These are phyloP conservation scores for Ampelocalamus luodianensis DNA, from an alignment of 176 grass and related monocot genomes.

Conservation along the genomic window DNA sequence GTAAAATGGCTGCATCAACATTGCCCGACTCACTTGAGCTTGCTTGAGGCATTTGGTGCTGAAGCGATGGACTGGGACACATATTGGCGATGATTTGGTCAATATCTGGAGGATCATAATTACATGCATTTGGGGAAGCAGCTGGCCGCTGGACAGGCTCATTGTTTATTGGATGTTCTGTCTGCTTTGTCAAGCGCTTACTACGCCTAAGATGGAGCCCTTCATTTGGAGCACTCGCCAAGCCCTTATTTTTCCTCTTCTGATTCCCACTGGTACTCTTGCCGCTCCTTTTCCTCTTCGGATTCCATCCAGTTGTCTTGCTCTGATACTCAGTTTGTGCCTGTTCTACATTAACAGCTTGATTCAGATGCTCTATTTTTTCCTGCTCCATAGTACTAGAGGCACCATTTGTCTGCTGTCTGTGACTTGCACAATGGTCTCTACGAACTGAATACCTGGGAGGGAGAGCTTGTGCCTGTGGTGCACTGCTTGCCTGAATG, in stretches of 20 bases:
- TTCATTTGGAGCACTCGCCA: conserved; percentile 31
- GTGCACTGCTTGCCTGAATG: conserved; percentile 6
- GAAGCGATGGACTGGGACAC: conserved; percentile 31
- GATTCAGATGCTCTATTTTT: neutral
- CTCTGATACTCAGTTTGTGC: conserved; percentile 33
- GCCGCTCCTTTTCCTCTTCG: conserved; percentile 32
- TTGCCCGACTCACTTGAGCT: conserved; percentile 21
- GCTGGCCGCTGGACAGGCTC: conserved; percentile 38
- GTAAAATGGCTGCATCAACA: conserved; percentile 6
- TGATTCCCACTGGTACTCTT: conserved; percentile 9
- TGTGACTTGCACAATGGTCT: conserved; percentile 2
- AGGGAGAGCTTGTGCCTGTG: conserved; percentile 4
- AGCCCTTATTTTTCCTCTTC: conserved; percentile 28
- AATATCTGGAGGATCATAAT: conserved; percentile 41
- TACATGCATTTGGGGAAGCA: conserved; percentile 20
- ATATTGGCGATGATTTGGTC: conserved; percentile 40
- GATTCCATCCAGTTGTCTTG: conserved; percentile 35
- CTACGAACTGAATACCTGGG: neutral
- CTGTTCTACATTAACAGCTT: neutral
- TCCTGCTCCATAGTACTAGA: conserved; percentile 21
- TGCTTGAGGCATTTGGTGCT: conserved; percentile 31
- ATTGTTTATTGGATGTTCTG: conserved; percentile 28
- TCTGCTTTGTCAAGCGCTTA: conserved; percentile 30
- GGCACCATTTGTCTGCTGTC: neutral
- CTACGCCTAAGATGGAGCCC: conserved; percentile 42